Evolutionary conservation across 2,329 filamentous ascomycete genomes (phyloP).

Genomic region (Akanthomyces lecanii): DNA sequence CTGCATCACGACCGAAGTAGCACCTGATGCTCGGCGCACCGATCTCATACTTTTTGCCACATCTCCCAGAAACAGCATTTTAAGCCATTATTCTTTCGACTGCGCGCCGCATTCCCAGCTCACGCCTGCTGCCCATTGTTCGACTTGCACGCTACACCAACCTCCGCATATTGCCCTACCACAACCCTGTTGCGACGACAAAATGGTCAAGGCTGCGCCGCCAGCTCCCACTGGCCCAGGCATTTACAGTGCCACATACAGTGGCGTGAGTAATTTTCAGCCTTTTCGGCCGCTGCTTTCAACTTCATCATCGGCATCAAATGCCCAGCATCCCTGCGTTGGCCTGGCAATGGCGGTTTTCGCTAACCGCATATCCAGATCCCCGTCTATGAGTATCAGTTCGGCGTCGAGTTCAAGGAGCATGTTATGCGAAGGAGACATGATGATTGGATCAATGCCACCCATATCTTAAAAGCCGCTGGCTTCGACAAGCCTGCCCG

Average conservation of each 20-base stretch:
- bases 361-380: slow-evolving; percentile 52
- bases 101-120: not conserved
- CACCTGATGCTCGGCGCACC: not conserved
- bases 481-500: slow-evolving; percentile 95
- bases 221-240: slow-evolving; percentile 36
- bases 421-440: slow-evolving; percentile 94
- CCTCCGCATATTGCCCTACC: not conserved
- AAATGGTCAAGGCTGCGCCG: slow-evolving; percentile 45
- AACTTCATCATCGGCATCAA: slow-evolving; percentile 2
- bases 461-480: slow-evolving; percentile 94
- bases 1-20: slow-evolving; percentile 3
- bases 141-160: not conserved
- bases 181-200: slow-evolving; percentile 20
- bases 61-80: not conserved
- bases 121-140: not conserved
- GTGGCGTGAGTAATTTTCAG: slow-evolving; percentile 51
- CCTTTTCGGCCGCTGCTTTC: slow-evolving; percentile 4
- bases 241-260: slow-evolving; percentile 66
- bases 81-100: not conserved
- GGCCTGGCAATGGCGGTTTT: not conserved
- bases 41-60: not conserved
- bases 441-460: slow-evolving; percentile 99
- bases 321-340: not conserved
- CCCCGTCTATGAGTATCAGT: slow-evolving; percentile 90
- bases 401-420: slow-evolving; percentile 69